Conservation (phyloP, 2,329 filamentous ascomycete species). For the Lachnellula arida region DNA sequence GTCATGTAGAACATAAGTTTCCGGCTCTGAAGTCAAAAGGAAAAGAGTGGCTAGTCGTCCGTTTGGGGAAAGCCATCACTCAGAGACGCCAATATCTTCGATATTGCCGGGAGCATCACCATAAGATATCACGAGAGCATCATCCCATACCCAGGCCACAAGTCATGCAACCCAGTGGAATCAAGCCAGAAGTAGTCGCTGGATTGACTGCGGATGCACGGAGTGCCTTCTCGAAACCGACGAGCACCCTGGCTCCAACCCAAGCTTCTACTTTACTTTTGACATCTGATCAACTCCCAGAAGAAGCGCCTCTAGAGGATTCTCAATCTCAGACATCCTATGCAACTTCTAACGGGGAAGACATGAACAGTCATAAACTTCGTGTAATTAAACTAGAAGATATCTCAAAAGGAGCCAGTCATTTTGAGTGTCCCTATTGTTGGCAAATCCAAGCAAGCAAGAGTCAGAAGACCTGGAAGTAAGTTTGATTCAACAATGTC, state of each 20-base stretch:
- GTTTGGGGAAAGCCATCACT: conserved; percentile 27
- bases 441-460: conserved; percentile 15
- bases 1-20: conserved; percentile 13
- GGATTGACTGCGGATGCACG: neutral
- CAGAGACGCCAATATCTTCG: conserved; percentile 26
- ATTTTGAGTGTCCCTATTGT: conserved; percentile 16
- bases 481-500: neutral
- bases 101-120: conserved; percentile 26
- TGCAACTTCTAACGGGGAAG: conserved; percentile 9
- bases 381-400: conserved; percentile 9
- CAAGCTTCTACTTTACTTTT: conserved; percentile 1
- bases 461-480: conserved; percentile 23
- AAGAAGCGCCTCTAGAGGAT: conserved; percentile 5
- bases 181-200: neutral
- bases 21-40: neutral
- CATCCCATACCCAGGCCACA: neutral
- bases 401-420: conserved; percentile 3
- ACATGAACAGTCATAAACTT: neutral
- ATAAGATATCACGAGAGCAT: conserved; percentile 5
- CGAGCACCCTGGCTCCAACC: conserved; percentile 7
- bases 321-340: conserved; percentile 11
- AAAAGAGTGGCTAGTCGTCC: conserved; percentile 11
- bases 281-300: neutral
- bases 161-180: neutral
- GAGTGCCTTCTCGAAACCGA: conserved; percentile 3